These are phyloP conservation scores for Pseudonitzschia delicatissima DNA, from an alignment of 108 stramenopile species.

Conservation along the genomic window DNA sequence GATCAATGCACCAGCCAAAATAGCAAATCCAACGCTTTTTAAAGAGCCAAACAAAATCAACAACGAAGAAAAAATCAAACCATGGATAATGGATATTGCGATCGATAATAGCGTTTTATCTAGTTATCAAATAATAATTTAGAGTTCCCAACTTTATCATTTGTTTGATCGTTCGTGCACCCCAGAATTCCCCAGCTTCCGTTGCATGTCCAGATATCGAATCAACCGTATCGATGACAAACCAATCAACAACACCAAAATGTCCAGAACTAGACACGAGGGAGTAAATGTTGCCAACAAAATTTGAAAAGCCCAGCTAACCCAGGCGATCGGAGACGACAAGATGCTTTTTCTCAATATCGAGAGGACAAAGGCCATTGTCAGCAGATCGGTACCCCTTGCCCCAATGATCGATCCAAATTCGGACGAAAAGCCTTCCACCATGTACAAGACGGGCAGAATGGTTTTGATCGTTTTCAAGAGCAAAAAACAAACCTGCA, in stretches of 20 bases:
- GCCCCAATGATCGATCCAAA: constrained; percentile 32
- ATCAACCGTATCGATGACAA: constrained; percentile 35
- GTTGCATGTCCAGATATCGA: constrained; percentile 26
- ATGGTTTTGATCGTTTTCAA: constrained; percentile 17
- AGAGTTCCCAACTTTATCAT: no score
- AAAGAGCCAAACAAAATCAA: no score
- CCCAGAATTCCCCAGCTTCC: constrained; percentile 5
- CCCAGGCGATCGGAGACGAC: constrained; percentile 30
- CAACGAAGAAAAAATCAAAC: no score
- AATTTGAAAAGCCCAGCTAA: constrained; percentile 39
- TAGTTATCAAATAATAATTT: no score
- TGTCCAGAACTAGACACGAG: constrained; percentile 10
- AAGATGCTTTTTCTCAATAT: constrained; percentile 23
- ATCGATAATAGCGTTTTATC: constrained; percentile 25
- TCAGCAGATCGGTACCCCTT: constrained; percentile 25
- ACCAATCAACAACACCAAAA: constrained; percentile 16
- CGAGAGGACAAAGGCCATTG: constrained; percentile 30
- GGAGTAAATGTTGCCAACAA: constrained; percentile 24
- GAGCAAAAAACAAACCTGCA: constrained; percentile 12
- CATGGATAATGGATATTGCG: no score
- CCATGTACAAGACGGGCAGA: constrained; percentile 25
- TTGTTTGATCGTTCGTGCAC: neutral
- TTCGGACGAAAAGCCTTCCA: constrained; percentile 33
- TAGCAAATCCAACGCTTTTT: no score
- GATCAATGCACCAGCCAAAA: no score